Evolutionary conservation across 2,329 filamentous ascomycete species (phyloP), one percentile per base, ranked within the genome.

Genomic region (Cryphonectria carpinicola): DNA sequence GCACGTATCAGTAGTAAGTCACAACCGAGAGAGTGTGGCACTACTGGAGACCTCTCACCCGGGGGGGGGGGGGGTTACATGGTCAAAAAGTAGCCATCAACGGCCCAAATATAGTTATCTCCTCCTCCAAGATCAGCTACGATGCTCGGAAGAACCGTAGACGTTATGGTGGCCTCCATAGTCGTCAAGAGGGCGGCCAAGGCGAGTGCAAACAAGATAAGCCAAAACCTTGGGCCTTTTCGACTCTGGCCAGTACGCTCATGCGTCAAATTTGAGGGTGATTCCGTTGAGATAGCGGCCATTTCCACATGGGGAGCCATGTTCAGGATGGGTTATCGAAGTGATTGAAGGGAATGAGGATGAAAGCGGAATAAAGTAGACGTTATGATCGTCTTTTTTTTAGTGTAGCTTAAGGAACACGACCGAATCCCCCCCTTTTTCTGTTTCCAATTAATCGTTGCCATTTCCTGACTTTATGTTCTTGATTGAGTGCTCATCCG

Each of bases 61-160:
- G 32, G 32, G 32, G 32, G 32, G 32, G 19, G 1, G 39, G 19
- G 8, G 6, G 13, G 22, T n/a, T 35, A 70, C 68, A 58, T 73
- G 0, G 83, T 81, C 11, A 77, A 62, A 28, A 77, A 74, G 67
- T 74, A 77, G 0, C 68, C 72, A 60, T 77, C 77, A 61, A 62
- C 71, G 46, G 76, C 66, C 76, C 76, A 77, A 2, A 76, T 66
- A 66, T 77, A 78, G 22, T 72, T 35, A 14, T 70, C 60, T n/a
- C 75, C 76, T 11, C 74, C 64, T 4, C 70, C n/a, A 13, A 79
- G 72, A 35, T 73, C 72, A 3, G 73, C 58, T 14, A 75, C 71
- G 32, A 78, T 77, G 1, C 70, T 72, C 17, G 77, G 76, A 1
- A 78, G 69, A 1, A 75, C 74, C 3, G 77, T 78, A 13, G 77